Percentiles rank a stretch among this genome's conserved stretches.
phyloP scores from a whole-genome alignment of 2,329 filamentous ascomycete genomes.

The Trichophyton verrucosum region DNA sequence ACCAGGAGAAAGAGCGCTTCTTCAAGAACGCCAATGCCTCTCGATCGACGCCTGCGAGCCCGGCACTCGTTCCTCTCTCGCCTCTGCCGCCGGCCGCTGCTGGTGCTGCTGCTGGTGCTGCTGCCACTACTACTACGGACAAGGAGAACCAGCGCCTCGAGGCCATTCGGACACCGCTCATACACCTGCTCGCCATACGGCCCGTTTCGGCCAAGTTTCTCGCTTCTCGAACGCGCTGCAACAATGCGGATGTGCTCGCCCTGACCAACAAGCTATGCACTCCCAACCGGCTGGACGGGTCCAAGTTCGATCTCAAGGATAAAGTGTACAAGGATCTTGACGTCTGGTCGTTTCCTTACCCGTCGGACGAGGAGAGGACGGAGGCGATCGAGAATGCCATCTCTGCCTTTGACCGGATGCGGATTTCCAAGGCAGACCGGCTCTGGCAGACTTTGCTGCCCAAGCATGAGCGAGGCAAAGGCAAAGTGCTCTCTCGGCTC shows the following conservation, averaged over 20 bases:
- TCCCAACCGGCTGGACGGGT: slow-evolving; percentile 36
- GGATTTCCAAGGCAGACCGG: slow-evolving; percentile 47
- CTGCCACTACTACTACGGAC: slow-evolving; percentile 22
- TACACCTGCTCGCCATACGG: slow-evolving; percentile 43
- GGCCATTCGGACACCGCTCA: slow-evolving; percentile 34
- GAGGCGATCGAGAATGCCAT: slow-evolving; percentile 51
- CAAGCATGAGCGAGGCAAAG: slow-evolving; percentile 49
- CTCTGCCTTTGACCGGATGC: slow-evolving; percentile 50
- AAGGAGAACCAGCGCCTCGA: slow-evolving; percentile 30
- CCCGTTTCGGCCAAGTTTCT: slow-evolving; percentile 39
- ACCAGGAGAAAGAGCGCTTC: slow-evolving; percentile 32
- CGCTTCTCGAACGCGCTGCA: slow-evolving; percentile 35
- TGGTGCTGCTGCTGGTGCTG: too few species aligned
- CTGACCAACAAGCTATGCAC: slow-evolving; percentile 43
- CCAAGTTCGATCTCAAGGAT: slow-evolving; percentile 45
- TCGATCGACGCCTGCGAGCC: slow-evolving; percentile 32
- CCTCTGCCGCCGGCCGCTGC: slow-evolving; percentile 12
- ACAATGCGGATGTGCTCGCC: slow-evolving; percentile 36
- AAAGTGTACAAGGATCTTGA: slow-evolving; percentile 50
- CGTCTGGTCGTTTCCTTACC: slow-evolving; percentile 49
- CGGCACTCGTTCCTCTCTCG: slow-evolving; percentile 28
- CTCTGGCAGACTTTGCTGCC: slow-evolving; percentile 52
- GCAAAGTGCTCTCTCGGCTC: slow-evolving; percentile 47
- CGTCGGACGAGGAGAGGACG: slow-evolving; percentile 42
- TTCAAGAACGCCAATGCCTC: slow-evolving; percentile 25